Evolutionary conservation across 352 stramenopile genomes (phyloP), one percentile per base, ranked within the genome.

Genomic region (Pythium myriotylum): DNA sequence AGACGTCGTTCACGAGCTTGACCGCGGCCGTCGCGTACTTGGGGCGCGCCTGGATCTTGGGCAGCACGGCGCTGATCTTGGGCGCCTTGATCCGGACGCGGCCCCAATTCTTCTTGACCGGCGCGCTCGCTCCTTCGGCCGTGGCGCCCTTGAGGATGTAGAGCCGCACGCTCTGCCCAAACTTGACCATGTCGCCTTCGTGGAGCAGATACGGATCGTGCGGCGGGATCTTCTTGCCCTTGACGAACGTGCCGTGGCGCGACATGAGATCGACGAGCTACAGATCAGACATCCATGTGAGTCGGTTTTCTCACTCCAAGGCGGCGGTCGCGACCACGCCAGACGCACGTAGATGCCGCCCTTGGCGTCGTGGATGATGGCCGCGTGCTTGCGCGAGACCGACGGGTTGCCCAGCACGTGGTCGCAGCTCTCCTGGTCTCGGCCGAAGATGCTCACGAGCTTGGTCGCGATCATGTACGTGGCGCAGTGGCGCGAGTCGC

Each of bases 181-280:
- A 96, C 58, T 89, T 92, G 54, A 96, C 73, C 9, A 89, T 73
- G 51, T 96, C 87, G 60, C 86, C 86, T 35, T 96, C 87, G 33
- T 93, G 87, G 22, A 96, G 70, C 35, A 96, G 50, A 54, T 76
- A 90, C 22, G 87, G 87, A 55, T 96, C 87, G 24, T 96, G 87
- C 0, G 87, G 87, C 7, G 87, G 85, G 32, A 96, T 79, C 70
- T 96, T 94, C 57, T 89, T 92, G 20, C 81, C 76, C 3, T 77
- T 79, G 20, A 96, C 84, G 48, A 88, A 94, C 41, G 87, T 96
- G 19, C 87, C 87, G 49, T 96, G 87, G 9, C 87, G 84, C 20
- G 87, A 96, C 87, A 96, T 96, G 14, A 96, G 65, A 47, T 96
- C 87, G 52, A 94, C 86, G 43, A 96, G 76, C 87, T 96, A 70